Evolutionary conservation across 805 yeast genomes (phyloP).

Genomic region (Candida ulmi): DNA sequence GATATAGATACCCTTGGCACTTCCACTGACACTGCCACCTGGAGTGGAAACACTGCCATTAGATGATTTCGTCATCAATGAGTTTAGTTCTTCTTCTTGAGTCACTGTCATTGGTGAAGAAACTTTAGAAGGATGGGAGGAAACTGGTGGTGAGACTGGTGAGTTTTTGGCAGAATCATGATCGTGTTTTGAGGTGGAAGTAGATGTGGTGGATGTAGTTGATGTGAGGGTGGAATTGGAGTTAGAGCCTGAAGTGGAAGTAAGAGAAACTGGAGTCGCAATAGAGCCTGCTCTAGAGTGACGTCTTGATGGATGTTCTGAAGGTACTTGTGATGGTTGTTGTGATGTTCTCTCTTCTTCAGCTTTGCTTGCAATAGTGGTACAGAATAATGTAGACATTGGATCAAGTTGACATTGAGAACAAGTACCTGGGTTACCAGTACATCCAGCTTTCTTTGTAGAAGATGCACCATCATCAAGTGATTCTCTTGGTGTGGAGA

Average conservation of each 20-base stretch:
- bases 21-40: conserved; percentile 5
- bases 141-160: conserved; percentile 24
- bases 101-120: conserved; percentile 19
- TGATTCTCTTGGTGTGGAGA: conserved; percentile 16
- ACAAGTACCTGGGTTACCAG: conserved; percentile 88
- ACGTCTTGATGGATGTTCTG: background rate
- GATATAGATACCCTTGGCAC: conserved; percentile 48
- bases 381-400: conserved; percentile 82
- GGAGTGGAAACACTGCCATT: conserved; percentile 5
- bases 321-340: background rate
- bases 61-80: conserved; percentile 9
- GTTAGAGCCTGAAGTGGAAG: background rate
- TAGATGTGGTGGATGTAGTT: background rate
- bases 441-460: conserved; percentile 42
- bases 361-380: conserved; percentile 62
- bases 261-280: conserved; percentile 1
- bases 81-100: conserved; percentile 21
- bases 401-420: conserved; percentile 80
- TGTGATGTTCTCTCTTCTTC: conserved; percentile 12
- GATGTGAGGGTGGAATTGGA: background rate
- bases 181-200: background rate
- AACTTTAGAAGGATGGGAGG: conserved; percentile 20
- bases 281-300: background rate
- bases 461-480: conserved; percentile 3
- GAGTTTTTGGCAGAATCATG: conserved; percentile 13